phyloP scores from a whole-genome alignment of 106 monocot genomes.

The Phalaenopsis equestris region DNA sequence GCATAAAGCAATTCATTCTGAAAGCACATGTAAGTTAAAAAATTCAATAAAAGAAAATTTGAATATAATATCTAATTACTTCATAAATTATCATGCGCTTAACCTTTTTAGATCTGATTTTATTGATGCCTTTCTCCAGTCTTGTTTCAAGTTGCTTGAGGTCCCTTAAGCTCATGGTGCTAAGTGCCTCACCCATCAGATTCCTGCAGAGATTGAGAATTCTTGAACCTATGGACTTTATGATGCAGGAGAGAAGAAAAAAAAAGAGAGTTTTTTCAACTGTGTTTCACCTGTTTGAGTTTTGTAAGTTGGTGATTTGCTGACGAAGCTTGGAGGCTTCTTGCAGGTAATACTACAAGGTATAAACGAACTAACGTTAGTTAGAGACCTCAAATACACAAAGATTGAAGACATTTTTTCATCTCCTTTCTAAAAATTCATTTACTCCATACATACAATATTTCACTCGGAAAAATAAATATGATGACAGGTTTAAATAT shows the following conservation, averaged over 20 bases:
- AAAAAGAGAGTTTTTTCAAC: neutral
- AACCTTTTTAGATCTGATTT: constrained; percentile 28
- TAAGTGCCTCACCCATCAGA: constrained; percentile 21
- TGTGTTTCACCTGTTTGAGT: constrained; percentile 12
- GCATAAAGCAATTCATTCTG: constrained; percentile 36
- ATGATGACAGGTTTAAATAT: too few relatives aligned
- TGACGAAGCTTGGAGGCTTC: constrained; percentile 17
- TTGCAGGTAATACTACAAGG: constrained; percentile 14
- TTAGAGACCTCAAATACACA: too few relatives aligned
- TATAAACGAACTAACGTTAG: neutral
- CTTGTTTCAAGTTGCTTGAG: constrained; percentile 24
- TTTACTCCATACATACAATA: too few relatives aligned
- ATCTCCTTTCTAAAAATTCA: too few relatives aligned
- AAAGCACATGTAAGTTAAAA: neutral
- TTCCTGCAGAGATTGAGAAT: neutral
- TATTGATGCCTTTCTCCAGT: constrained; percentile 23
- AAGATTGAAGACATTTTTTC: too few relatives aligned
- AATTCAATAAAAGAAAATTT: neutral
- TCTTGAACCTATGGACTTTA: neutral
- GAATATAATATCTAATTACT: too few relatives aligned
- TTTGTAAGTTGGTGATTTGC: constrained; percentile 16
- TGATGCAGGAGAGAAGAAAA: too few relatives aligned
- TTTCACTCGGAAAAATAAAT: too few relatives aligned
- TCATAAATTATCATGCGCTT: too few relatives aligned
- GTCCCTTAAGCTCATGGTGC: constrained; percentile 18